These are phyloP conservation scores for Colletotrichum lini DNA, from an alignment of 2,329 filamentous ascomycete genomes.

Conservation along the genomic window DNA sequence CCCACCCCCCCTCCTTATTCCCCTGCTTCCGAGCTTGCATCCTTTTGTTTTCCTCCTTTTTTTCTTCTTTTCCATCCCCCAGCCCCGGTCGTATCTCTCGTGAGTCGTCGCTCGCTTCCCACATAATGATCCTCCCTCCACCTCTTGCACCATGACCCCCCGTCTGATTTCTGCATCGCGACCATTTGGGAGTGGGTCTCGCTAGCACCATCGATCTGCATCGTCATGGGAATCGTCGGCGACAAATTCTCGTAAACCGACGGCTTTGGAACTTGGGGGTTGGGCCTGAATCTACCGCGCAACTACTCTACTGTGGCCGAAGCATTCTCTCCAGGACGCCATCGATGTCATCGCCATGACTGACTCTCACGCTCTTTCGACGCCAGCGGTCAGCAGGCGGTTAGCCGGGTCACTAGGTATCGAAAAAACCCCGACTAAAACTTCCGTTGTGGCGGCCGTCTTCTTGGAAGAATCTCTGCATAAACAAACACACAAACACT, in stretches of 20 bases:
- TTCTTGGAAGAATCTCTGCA: neutral
- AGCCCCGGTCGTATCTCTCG: too few species aligned
- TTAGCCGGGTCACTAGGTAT: too few species aligned
- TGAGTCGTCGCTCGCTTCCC: constrained; percentile 4
- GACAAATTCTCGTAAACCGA: constrained; percentile 39
- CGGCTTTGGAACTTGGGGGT: neutral
- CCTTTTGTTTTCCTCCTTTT: neutral
- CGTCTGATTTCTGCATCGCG: constrained; percentile 26
- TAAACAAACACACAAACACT: neutral
- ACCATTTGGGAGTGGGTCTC: constrained; percentile 33
- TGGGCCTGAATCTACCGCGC: neutral
- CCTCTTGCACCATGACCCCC: constrained; percentile 17
- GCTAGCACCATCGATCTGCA: constrained; percentile 31
- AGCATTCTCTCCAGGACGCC: neutral
- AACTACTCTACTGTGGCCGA: constrained; percentile 5
- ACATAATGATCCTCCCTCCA: constrained; percentile 13
- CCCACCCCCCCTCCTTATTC: constrained; percentile 17
- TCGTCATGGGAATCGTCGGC: constrained; percentile 17
- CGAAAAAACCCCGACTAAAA: too few species aligned
- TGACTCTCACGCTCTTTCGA: neutral
- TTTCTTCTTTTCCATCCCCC: neutral
- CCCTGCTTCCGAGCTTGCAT: neutral
- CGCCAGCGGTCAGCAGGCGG: neutral
- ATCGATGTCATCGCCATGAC: constrained; percentile 9
- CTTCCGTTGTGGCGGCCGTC: too few species aligned